Evolutionary conservation across 1,284 basidiomycete species (phyloP).

Genomic region (Moesziomyces parantarcticus): DNA sequence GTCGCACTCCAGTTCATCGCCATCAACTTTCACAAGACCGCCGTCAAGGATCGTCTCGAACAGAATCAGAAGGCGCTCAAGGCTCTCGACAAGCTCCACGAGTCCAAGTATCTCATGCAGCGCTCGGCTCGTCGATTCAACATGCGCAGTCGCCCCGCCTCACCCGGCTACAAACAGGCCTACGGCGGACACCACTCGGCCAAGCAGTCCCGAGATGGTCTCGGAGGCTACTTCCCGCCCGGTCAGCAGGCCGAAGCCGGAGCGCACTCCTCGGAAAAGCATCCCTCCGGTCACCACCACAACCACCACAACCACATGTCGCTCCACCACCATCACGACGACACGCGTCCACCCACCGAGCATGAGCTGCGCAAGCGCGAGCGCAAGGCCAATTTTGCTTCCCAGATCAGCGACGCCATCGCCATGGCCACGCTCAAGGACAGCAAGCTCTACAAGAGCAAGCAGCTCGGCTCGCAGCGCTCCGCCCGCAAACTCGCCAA

Average conservation of each 20-base stretch:
- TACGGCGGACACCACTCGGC: constrained; percentile 22
- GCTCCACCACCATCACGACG: constrained; percentile 28
- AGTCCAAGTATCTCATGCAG: constrained; percentile 58
- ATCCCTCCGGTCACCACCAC: constrained; percentile 7
- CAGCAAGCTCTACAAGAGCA: constrained; percentile 60
- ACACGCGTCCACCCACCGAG: constrained; percentile 16
- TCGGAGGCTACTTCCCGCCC: constrained; percentile 54
- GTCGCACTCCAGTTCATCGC: constrained; percentile 54
- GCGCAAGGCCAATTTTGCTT: constrained; percentile 53
- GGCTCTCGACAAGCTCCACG: constrained; percentile 62
- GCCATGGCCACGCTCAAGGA: constrained; percentile 66
- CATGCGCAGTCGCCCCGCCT: constrained; percentile 47
- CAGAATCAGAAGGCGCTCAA: constrained; percentile 58
- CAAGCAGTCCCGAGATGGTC: constrained; percentile 52
- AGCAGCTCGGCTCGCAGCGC: constrained; percentile 70
- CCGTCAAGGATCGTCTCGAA: constrained; percentile 62
- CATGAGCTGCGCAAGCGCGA: constrained; percentile 27
- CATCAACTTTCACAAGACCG: constrained; percentile 66
- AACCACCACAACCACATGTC: constrained; percentile 19
- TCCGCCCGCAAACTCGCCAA: constrained; percentile 79
- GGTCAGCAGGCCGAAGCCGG: constrained; percentile 17
- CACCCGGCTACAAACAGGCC: constrained; percentile 51
- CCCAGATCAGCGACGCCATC: constrained; percentile 58
- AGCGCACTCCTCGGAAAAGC: constrained; percentile 11
- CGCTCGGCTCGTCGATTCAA: constrained; percentile 36